Base-by-base conservation (phyloP, 306 rosid species). In the Vigna unguiculata region DNA sequence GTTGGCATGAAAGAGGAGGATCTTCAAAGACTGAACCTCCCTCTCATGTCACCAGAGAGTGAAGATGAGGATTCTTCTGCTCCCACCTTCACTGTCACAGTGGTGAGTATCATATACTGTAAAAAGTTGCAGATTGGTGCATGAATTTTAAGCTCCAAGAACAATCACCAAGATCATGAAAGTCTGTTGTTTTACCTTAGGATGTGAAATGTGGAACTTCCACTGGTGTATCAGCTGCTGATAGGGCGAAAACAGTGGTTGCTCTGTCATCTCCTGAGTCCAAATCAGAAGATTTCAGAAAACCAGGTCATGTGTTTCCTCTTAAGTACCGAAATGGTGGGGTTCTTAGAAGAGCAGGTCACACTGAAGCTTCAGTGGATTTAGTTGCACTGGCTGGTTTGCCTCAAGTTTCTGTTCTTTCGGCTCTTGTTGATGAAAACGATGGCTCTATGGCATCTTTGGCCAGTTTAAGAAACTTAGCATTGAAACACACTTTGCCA, bases 261-360 rank as follows among this genome's bases (percentile, higher is more conserved):
- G 90, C 87, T 55, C 49, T 91, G 34, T 83, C 97, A 48, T 88
- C 92, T 71, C 68, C 65, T 0, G 86, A 75, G 66, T 90, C 98
- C 11, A 88, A 77, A 52, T 83, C 92, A 15, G 88, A 83, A 45
- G 91, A 91, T 16, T 93, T 93, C 67, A 76, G 89, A 74, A 84
- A 85, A 78, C 97, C 98, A 1, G 97, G 96, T 59, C 98, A 93
- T 60, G 92, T 93, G 79, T 93, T 93, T 78, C 98, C 97, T 7
- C 85, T 91, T 0, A 91, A 91, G 78, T 93, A 91, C 66, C 79
- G 93, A 80, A 83, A 87, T 8, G 96, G 98, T 0, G 96, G 97
- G 25, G 96, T 93, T 86, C 87, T 91, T 34, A 85, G 96, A 63
- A 89, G 96, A 57, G 97, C 92, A 12, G 98, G 93, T 69, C 98